Conservation (phyloP, 1,139 yeast species). For the Groenewaldozyma sp. region DNA sequence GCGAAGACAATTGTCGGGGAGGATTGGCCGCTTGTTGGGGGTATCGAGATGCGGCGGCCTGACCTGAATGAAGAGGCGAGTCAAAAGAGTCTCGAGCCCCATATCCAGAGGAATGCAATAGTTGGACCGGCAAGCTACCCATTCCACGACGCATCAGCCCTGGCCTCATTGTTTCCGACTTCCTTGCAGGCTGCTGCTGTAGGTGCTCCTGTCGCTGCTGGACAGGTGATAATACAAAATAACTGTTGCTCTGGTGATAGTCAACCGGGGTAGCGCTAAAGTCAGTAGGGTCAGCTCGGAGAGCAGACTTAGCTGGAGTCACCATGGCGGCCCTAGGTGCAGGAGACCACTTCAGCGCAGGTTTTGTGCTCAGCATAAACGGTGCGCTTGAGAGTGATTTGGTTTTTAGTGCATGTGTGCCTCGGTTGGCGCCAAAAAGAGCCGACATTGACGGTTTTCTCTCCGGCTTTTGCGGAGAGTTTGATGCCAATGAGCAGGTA, state of each 20-base stretch:
- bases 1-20: conserved; percentile 13
- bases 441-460: too few species aligned
- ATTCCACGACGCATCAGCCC: too few species aligned
- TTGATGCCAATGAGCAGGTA: not conserved
- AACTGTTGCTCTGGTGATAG: too few species aligned
- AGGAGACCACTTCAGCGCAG: conserved; percentile 10
- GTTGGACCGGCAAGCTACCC: too few species aligned
- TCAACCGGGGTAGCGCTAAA: not conserved
- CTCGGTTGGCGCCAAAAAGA: not conserved
- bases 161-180: too few species aligned
- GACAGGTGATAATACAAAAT: too few species aligned
- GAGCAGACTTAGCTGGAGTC: conserved; percentile 4
- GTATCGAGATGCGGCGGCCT: not conserved
- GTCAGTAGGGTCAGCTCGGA: conserved; percentile 2
- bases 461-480: too few species aligned
- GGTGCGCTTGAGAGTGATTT: conserved; percentile 19
- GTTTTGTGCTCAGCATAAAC: conserved; percentile 12
- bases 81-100: conserved; percentile 11
- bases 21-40: too few species aligned
- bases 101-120: too few species aligned
- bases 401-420: conserved; percentile 7
- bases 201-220: conserved; percentile 3
- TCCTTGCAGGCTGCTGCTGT: not conserved
- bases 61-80: conserved; percentile 13
- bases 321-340: conserved; percentile 6